Percentiles rank a stretch among this genome's conserved stretches.
These are phyloP conservation scores for Microsporum audouinii DNA, from an alignment of 2,329 filamentous ascomycete genomes.

Conservation along the genomic window DNA sequence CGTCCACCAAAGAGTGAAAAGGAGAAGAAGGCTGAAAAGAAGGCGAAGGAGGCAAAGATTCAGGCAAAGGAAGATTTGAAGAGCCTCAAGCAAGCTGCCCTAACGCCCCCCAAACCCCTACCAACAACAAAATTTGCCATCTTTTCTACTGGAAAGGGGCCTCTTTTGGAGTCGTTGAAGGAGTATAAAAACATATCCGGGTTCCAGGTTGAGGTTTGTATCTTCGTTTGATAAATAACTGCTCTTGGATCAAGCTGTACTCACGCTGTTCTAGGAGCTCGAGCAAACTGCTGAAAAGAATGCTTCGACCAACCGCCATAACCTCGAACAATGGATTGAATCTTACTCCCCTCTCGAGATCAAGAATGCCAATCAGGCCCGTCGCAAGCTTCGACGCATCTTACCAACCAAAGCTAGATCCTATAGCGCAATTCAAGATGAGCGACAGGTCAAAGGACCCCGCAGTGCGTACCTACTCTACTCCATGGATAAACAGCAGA, in stretches of 20 bases:
- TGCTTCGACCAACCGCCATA: conserved; percentile 33
- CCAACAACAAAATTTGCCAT: conserved; percentile 19
- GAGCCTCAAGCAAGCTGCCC: conserved; percentile 25
- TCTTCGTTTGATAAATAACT: not conserved
- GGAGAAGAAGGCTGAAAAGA: conserved; percentile 14
- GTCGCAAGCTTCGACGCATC: conserved; percentile 26
- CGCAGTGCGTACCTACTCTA: conserved; percentile 35
- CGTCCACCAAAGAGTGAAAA: conserved; percentile 7
- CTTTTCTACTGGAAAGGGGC: conserved; percentile 15
- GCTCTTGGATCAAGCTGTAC: not conserved
- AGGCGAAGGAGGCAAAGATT: conserved; percentile 20
- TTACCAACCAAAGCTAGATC: conserved; percentile 13
- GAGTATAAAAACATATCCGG: conserved; percentile 25
- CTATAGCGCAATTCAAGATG: conserved; percentile 38
- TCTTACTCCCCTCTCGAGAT: conserved; percentile 47
- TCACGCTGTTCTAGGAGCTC: not conserved
- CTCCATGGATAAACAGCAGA: conserved; percentile 30
- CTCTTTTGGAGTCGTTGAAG: conserved; percentile 12
- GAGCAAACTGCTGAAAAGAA: conserved; percentile 44
- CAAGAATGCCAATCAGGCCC: conserved; percentile 47
- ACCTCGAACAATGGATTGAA: conserved; percentile 45
- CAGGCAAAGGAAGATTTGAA: conserved; percentile 17
- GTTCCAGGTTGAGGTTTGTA: conserved; percentile 29
- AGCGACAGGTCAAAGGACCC: conserved; percentile 41
- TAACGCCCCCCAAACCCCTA: conserved; percentile 28